A percentile compares a stretch with the other conserved stretches of the same genome.
Conservation (phyloP, 192 early-diverging fungal genomes). For the Linnemannia schmuckeri region DNA sequence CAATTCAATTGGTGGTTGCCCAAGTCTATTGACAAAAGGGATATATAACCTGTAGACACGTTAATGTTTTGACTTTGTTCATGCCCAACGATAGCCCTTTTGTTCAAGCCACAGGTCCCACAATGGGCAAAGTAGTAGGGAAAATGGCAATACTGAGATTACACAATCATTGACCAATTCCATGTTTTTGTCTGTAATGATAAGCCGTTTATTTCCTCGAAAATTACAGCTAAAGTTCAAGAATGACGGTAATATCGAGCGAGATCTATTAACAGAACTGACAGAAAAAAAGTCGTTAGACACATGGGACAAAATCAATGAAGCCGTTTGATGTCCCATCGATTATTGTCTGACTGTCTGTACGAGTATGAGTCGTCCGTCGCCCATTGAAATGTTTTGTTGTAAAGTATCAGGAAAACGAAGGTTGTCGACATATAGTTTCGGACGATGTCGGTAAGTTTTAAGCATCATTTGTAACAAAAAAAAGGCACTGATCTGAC, state of each 20-base stretch:
- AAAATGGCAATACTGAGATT: not conserved
- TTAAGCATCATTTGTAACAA: conserved; percentile 55
- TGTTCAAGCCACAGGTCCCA: not conserved
- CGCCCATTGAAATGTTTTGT: not conserved
- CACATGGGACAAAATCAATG: not conserved
- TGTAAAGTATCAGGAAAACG: conserved; percentile 41
- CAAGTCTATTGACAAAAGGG: too few species aligned
- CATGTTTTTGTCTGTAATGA: conserved; percentile 8
- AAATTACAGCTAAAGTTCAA: conserved; percentile 46
- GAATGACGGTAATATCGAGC: conserved; percentile 44
- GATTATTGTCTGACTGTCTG: not conserved
- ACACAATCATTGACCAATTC: not conserved
- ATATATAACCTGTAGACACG: not conserved
- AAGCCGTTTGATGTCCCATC: not conserved
- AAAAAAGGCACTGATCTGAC: conserved; percentile 2
- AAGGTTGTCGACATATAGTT: conserved; percentile 56
- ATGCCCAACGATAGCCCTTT: not conserved
- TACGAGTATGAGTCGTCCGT: not conserved
- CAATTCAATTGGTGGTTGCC: too few species aligned
- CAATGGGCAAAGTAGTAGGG: not conserved
- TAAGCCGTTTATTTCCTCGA: conserved; percentile 45
- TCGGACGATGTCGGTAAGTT: conserved; percentile 75
- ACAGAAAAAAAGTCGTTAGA: not conserved
- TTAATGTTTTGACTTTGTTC: not conserved
- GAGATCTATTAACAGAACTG: conserved; percentile 21